Conservation (phyloP, 331 rosid genomes). For the Quercus lobata region DNA sequence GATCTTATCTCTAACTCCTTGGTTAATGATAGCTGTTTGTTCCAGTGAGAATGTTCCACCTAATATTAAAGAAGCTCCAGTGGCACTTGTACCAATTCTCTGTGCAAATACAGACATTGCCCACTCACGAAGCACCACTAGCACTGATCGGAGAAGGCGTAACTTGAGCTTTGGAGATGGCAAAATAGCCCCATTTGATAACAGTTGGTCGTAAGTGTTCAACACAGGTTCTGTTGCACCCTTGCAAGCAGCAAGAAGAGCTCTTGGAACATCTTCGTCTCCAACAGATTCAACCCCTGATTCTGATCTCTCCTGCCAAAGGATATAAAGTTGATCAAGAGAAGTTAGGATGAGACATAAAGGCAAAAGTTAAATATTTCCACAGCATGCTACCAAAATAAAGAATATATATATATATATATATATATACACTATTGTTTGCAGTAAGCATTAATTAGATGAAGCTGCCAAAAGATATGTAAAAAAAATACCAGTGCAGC, state of each 20-base stretch:
- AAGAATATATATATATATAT: neutral
- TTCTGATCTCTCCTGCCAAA: slow-evolving; percentile 74
- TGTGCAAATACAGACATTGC: slow-evolving; percentile 82
- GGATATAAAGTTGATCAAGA: slow-evolving; percentile 2
- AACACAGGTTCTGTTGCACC: slow-evolving; percentile 93
- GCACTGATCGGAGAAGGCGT: slow-evolving; percentile 89
- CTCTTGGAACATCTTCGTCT: slow-evolving; percentile 93
- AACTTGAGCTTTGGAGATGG: slow-evolving; percentile 86
- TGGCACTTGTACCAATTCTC: slow-evolving; percentile 57
- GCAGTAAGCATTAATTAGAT: slow-evolving; percentile 4
- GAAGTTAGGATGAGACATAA: neutral
- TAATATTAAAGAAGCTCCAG: slow-evolving; percentile 61
- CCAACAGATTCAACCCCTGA: slow-evolving; percentile 81
- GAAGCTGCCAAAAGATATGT: slow-evolving; percentile 2
- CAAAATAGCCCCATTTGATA: slow-evolving; percentile 79
- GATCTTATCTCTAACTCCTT: slow-evolving; percentile 92
- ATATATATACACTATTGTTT: neutral
- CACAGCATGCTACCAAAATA: neutral
- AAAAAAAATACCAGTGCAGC: slow-evolving; percentile 75
- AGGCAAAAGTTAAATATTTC: neutral
- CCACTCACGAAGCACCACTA: slow-evolving; percentile 90
- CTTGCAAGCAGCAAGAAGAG: slow-evolving; percentile 90
- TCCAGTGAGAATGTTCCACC: slow-evolving; percentile 78
- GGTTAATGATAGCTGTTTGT: slow-evolving; percentile 55
- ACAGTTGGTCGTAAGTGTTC: slow-evolving; percentile 82